Conservation (phyloP, 306 rosid species). For the Trifolium fragiferum region DNA sequence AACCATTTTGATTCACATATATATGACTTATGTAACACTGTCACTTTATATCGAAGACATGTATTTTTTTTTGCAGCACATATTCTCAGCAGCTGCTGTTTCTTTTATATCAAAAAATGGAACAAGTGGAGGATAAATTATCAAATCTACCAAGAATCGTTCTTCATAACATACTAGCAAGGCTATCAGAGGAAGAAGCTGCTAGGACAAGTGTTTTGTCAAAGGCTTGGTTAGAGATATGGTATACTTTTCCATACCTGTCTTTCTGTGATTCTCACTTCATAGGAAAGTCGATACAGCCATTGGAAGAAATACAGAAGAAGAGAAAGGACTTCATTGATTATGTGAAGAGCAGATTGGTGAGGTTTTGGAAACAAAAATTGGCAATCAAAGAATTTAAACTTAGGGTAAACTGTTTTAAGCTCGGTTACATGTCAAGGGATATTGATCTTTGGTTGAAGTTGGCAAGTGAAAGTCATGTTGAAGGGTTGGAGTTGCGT, state of each 20-base stretch:
- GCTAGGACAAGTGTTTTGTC: conserved; percentile 48
- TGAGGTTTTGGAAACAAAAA: conserved; percentile 8
- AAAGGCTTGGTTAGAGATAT: conserved; percentile 37
- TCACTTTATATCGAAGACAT: too few species aligned
- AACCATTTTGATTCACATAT: too few species aligned
- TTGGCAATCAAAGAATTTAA: conserved; percentile 33
- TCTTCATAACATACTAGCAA: conserved; percentile 47
- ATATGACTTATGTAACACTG: too few species aligned
- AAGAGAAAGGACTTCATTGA: conserved; percentile 28
- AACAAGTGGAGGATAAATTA: conserved; percentile 30
- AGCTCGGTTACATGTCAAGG: not conserved
- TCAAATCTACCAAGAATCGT: conserved; percentile 38
- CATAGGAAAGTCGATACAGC: not conserved
- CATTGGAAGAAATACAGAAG: not conserved
- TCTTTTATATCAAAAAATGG: conserved; percentile 11
- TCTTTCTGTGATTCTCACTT: too few species aligned
- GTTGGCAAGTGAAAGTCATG: not conserved
- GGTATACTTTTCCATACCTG: too few species aligned
- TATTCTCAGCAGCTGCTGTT: not conserved
- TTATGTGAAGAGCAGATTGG: conserved; percentile 41
- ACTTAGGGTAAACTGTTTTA: not conserved
- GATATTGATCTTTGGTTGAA: conserved; percentile 44
- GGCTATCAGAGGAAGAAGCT: conserved; percentile 39
- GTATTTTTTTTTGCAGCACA: too few species aligned
- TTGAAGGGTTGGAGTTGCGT: not conserved